Evolutionary conservation across 106 monocot genomes (phyloP), one percentile per base, ranked within the genome.

Genomic region (Posidonia australis): DNA sequence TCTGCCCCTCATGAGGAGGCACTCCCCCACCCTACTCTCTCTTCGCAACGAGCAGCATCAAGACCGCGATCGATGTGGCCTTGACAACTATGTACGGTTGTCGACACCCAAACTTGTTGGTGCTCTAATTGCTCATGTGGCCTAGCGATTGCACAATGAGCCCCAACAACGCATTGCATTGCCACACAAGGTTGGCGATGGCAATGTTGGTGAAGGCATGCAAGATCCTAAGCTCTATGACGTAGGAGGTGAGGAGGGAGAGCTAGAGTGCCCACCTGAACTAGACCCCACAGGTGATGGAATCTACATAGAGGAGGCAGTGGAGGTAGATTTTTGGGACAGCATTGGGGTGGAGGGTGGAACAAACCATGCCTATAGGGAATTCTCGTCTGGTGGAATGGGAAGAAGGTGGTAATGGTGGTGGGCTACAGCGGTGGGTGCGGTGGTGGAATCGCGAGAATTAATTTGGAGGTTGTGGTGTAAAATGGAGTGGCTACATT

Each of bases 231-330:
- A 84, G 76, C 68, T 88, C 88, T 64, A 84, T 84, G 53, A 88
- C 84, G 70, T 88, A 81, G 0, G 84, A 79, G 2, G 78, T 88
- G 18, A 88, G 78, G n/a, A 88, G 78, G 23, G 83, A 83, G 9
- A 84, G 78, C 67, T 88, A 81, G 43, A 81, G 73, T 5, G 84
- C 84, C 88, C 88, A 84, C 10, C 81, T 84, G 71, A 88, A 88
- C 70, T 88, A 84, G 43, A 88, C 64, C 46, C 88, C 88, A 62
- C 81, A 77, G 27, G 81, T 77, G 29, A 86, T 77, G 14, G 83
- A 74, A 3, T 80, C 70, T 60, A 61, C 77, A 13, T 77, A 66
- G 52, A 78, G 65, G 29, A 83, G 65, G 65, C 54, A 43, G 36
- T 72, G 65, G 54, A 71, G 61, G 5, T 70, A 68, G 2, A 76